These are phyloP conservation scores for Coemansia sp. DNA, from an alignment of 192 early-diverging fungal genomes.

Conservation along the genomic window DNA sequence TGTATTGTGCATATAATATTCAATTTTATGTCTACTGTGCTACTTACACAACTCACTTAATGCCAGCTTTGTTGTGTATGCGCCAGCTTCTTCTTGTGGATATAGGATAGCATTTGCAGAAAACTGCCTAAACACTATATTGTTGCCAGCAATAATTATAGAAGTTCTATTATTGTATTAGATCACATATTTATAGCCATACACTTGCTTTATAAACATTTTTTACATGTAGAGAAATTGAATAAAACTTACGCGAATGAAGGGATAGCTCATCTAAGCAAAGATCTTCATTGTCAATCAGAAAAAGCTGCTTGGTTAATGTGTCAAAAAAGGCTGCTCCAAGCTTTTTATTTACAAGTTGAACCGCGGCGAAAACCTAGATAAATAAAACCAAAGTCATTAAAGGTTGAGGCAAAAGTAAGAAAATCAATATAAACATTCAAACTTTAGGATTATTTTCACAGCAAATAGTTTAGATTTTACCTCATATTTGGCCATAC, in stretches of 20 bases:
- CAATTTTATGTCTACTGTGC: background rate
- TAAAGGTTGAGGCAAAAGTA: background rate
- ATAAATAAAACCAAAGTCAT: background rate
- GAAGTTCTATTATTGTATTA: background rate
- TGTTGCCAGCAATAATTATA: background rate
- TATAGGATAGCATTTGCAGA: conserved; percentile 13
- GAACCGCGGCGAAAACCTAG: conserved; percentile 25
- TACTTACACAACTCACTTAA: conserved; percentile 19
- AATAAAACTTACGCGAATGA: conserved; percentile 6
- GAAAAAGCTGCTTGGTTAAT: background rate
- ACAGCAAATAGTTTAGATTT: background rate
- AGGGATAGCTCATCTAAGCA: conserved; percentile 2
- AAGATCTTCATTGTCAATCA: background rate
- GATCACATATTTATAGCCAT: background rate
- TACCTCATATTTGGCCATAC: conserved; percentile 10
- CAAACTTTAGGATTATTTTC: background rate
- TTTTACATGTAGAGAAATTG: background rate
- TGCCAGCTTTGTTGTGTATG: conserved; percentile 9
- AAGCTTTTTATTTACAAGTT: conserved; percentile 11
- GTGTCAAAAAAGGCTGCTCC: conserved; percentile 34
- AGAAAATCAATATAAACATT: background rate
- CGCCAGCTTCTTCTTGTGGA: conserved; percentile 1
- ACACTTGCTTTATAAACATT: background rate
- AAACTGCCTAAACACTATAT: conserved; percentile 30
- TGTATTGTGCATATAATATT: background rate